Evolutionary conservation across 352 stramenopile species (phyloP).

Genomic region (Peronosclerospora sorghi): DNA sequence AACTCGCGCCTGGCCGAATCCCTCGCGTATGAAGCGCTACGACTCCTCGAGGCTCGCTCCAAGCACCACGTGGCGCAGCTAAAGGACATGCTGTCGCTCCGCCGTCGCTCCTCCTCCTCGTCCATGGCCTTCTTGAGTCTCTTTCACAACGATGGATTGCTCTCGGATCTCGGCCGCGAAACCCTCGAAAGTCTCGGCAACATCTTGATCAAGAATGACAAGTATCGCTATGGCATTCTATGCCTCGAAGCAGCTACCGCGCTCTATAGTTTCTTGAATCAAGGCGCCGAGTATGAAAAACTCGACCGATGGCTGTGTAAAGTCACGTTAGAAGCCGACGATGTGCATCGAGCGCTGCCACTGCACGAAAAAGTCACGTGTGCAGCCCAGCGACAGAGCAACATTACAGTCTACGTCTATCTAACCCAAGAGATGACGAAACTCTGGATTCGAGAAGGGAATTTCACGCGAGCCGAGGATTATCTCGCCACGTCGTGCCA

Average conservation of each 20-base stretch:
- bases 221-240: slow-evolving; percentile 77
- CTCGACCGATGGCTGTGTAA: slow-evolving; percentile 63
- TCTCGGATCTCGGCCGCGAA: slow-evolving; percentile 62
- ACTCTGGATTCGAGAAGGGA: slow-evolving; percentile 66
- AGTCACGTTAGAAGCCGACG: slow-evolving; percentile 63
- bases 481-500: slow-evolving; percentile 51
- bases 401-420: slow-evolving; percentile 80
- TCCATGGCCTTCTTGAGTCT: slow-evolving; percentile 33
- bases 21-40: slow-evolving; percentile 63
- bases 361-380: slow-evolving; percentile 72
- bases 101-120: slow-evolving; percentile 6
- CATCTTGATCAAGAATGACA: slow-evolving; percentile 77
- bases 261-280: slow-evolving; percentile 59
- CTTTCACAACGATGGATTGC: slow-evolving; percentile 67
- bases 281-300: slow-evolving; percentile 64
- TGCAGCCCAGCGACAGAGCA: slow-evolving; percentile 59
- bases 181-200: slow-evolving; percentile 61
- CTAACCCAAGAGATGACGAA: slow-evolving; percentile 70
- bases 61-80: slow-evolving; percentile 12
- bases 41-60: slow-evolving; percentile 54
- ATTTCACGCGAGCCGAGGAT: slow-evolving; percentile 65
- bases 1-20: slow-evolving; percentile 54
- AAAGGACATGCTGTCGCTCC: slow-evolving; percentile 12
- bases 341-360: slow-evolving; percentile 58
- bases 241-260: slow-evolving; percentile 58